These are phyloP conservation scores for Penicillium sp. DNA, from an alignment of 2,329 filamentous ascomycete genomes.

Conservation along the genomic window DNA sequence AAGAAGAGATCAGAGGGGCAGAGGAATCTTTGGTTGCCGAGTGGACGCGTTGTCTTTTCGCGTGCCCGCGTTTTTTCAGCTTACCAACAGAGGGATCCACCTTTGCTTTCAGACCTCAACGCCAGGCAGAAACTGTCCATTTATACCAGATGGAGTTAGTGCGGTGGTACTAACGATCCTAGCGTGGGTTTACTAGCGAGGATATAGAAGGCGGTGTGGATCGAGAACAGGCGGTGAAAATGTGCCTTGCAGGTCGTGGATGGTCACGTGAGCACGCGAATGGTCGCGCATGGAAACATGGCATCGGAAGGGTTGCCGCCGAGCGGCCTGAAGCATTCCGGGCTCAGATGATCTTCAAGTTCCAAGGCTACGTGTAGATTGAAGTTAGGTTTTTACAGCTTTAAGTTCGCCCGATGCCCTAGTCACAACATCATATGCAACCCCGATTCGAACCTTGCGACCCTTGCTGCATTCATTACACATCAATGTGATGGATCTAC, in stretches of 20 bases:
- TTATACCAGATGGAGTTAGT: not conserved
- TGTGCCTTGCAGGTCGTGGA: not conserved
- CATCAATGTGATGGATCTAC: conserved; percentile 1
- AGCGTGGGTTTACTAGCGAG: conserved; percentile 1
- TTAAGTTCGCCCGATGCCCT: not conserved
- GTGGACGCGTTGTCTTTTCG: conserved; percentile 9
- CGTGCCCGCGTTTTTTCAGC: conserved; percentile 16
- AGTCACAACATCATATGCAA: not conserved
- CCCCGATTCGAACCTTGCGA: not conserved
- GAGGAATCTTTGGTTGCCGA: conserved; percentile 10
- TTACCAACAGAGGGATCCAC: conserved; percentile 6
- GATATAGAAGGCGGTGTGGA: conserved; percentile 15
- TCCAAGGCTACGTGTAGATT: not conserved
- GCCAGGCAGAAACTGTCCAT: conserved; percentile 1
- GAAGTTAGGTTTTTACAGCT: not conserved
- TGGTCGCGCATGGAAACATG: not conserved
- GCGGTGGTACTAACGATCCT: not conserved
- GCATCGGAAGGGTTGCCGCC: conserved; percentile 2
- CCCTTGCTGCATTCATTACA: conserved; percentile 3
- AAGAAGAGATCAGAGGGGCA: conserved; percentile 22
- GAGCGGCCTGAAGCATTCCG: conserved; percentile 14
- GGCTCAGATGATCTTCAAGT: conserved; percentile 13
- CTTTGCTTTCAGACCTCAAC: not conserved
- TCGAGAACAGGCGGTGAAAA: conserved; percentile 8
- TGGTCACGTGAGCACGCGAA: conserved; percentile 21